A percentile compares a stretch with the other conserved stretches of the same genome.
These are phyloP conservation scores for Cordyceps cicadae DNA, from an alignment of 2,329 filamentous ascomycete genomes.

Conservation along the genomic window DNA sequence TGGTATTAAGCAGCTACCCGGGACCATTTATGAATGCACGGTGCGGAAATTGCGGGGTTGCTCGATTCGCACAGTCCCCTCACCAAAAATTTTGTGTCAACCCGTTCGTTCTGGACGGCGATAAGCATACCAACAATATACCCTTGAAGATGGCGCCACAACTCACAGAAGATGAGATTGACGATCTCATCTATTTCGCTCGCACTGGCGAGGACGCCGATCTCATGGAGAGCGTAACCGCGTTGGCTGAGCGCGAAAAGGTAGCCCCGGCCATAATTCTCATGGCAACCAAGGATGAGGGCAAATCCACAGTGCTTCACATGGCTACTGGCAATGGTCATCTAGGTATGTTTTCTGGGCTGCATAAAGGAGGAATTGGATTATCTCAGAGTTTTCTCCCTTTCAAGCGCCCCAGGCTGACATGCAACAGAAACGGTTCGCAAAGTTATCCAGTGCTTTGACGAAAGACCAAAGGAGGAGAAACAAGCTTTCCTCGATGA, in stretches of 20 bases:
- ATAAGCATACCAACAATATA: conserved; percentile 2
- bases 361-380: rapidly evolving
- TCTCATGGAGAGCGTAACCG: conserved; percentile 49
- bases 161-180: conserved; percentile 71
- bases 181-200: conserved; percentile 84
- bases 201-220: conserved; percentile 69
- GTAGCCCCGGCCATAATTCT: conserved; percentile 57
- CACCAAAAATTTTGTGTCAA: conserved; percentile 25
- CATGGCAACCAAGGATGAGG: conserved; percentile 60
- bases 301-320: conserved; percentile 76
- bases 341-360: conserved; percentile 44
- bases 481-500: conserved; percentile 53
- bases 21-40: conserved; percentile 16
- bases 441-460: conserved; percentile 35
- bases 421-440: conserved; percentile 34
- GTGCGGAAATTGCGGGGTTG: conserved; percentile 30
- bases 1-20: conserved; percentile 17
- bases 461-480: conserved; percentile 30
- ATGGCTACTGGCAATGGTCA: conserved; percentile 92
- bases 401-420: background rate
- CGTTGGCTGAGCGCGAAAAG: conserved; percentile 54
- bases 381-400: background rate
- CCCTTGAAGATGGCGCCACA: conserved; percentile 36
- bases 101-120: background rate
- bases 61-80: conserved; percentile 30